A percentile compares a stretch with the other conserved stretches of the same genome.
phyloP scores from a whole-genome alignment of 2,329 filamentous ascomycete genomes.

The Boeremia exigua region DNA sequence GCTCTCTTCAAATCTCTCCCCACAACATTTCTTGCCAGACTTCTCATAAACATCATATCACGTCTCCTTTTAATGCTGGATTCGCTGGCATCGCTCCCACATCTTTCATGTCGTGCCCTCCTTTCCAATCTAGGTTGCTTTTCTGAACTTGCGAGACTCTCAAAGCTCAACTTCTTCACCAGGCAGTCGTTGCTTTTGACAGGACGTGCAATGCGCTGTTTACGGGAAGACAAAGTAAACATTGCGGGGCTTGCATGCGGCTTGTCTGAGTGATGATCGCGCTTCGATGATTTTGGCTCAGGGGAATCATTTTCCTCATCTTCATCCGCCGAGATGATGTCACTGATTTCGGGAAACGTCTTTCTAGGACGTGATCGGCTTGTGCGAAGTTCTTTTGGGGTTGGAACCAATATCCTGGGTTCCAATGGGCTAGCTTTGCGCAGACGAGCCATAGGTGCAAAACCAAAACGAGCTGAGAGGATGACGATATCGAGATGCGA shows the following conservation, averaged over 20 bases:
- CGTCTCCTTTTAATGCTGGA: conserved; percentile 22
- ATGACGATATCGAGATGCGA: background rate
- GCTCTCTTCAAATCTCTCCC: conserved; percentile 26
- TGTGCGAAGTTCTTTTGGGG: conserved; percentile 22
- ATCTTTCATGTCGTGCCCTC: conserved; percentile 23
- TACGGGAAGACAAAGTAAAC: conserved; percentile 30
- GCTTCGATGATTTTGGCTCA: conserved; percentile 35
- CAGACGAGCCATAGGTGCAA: conserved; percentile 41
- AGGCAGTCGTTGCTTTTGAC: conserved; percentile 41
- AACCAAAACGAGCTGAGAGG: background rate
- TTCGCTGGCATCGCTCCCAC: conserved; percentile 23
- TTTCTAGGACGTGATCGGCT: conserved; percentile 40
- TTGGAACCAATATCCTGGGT: conserved; percentile 24
- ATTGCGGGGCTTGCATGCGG: conserved; percentile 9
- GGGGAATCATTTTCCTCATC: conserved; percentile 34
- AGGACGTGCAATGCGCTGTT: conserved; percentile 42
- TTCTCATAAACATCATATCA: conserved; percentile 35
- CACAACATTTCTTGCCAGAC: conserved; percentile 35
- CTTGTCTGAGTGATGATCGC: conserved; percentile 34
- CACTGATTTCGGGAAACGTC: conserved; percentile 29
- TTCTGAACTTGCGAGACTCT: conserved; percentile 40
- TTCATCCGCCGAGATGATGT: conserved; percentile 31
- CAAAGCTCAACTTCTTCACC: conserved; percentile 35
- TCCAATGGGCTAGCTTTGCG: conserved; percentile 41
- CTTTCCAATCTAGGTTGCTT: conserved; percentile 26